Evolutionary conservation across 495 filamentous ascomycete species (phyloP).

Genomic region (Podospora comata): DNA sequence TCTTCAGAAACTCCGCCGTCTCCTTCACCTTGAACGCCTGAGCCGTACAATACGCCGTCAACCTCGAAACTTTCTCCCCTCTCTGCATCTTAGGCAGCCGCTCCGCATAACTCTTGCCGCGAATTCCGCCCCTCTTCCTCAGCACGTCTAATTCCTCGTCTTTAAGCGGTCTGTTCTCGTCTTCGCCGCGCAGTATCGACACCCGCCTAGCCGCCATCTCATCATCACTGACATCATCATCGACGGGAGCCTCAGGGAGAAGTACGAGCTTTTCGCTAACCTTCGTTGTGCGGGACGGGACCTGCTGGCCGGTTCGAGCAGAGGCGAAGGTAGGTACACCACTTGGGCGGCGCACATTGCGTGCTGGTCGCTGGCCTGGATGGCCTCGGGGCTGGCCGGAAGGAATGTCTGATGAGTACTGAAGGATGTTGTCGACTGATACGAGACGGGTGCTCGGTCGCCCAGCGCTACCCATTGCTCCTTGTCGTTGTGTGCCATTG

Average conservation of each 20-base stretch:
- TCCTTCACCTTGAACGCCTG: constrained; percentile 85
- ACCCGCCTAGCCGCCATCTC: constrained; percentile 35
- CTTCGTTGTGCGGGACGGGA: constrained; percentile 85
- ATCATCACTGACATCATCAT: constrained; percentile 53
- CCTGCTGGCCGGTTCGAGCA: constrained; percentile 57
- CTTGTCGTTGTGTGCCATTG: constrained; percentile 17
- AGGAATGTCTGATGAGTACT: constrained; percentile 90
- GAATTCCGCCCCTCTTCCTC: constrained; percentile 59
- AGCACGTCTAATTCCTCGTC: constrained; percentile 73
- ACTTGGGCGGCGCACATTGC: constrained; percentile 44
- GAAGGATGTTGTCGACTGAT: constrained; percentile 92
- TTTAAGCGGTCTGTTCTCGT: constrained; percentile 63
- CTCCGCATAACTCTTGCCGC: constrained; percentile 92
- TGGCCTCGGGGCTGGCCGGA: constrained; percentile 86
- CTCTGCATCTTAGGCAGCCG: constrained; percentile 84
- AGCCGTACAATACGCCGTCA: constrained; percentile 96
- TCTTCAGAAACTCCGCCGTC: constrained; percentile 82
- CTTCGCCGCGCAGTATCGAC: constrained; percentile 49
- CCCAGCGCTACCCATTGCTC: constrained; percentile 16
- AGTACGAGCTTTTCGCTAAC: constrained; percentile 92
- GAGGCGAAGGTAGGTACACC: constrained; percentile 43
- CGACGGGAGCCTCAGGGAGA: constrained; percentile 70
- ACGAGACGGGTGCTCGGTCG: constrained; percentile 69
- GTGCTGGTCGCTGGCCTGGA: constrained; percentile 53
- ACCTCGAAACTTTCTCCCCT: constrained; percentile 79